phyloP scores from a whole-genome alignment of 345 rosid genomes.

The Microthlaspi erraticum region DNA sequence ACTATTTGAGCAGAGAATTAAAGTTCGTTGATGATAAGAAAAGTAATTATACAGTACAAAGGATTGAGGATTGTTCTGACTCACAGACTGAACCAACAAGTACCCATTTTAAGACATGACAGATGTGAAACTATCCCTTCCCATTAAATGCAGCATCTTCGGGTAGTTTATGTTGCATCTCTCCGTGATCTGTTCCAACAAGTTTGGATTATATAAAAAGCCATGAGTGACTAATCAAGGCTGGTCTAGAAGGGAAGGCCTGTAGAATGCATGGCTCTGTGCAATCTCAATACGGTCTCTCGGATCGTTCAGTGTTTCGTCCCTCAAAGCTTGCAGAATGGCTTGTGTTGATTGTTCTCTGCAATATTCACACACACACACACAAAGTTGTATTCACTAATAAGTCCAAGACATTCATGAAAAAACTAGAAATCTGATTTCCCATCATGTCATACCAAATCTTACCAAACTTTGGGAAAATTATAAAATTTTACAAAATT shows the following conservation, averaged over 20 bases:
- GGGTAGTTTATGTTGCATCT: constrained; percentile 5
- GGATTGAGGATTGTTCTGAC: neutral
- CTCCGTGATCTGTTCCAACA: constrained; percentile 13
- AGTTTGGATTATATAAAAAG: constrained; percentile 7
- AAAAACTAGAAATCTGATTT: constrained; percentile 8
- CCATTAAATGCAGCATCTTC: constrained; percentile 16
- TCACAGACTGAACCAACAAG: constrained; percentile 10
- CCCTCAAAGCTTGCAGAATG: constrained; percentile 84
- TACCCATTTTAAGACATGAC: constrained; percentile 30
- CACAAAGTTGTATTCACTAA: neutral
- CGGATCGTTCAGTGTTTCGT: constrained; percentile 92
- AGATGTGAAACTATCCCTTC: constrained; percentile 11
- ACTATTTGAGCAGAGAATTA: neutral
- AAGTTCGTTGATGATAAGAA: constrained; percentile 14
- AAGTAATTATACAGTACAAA: constrained; percentile 30
- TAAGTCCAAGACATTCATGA: neutral
- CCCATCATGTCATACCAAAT: neutral
- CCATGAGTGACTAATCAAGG: neutral
- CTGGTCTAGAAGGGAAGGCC: constrained; percentile 38
- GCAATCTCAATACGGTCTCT: constrained; percentile 92
- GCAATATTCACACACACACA: constrained; percentile 17
- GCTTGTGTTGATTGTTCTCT: constrained; percentile 78
- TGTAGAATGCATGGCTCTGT: constrained; percentile 86
- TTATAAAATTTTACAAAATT: neutral
- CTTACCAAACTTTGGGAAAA: neutral